A percentile compares a stretch with the other conserved stretches of the same genome.
phyloP scores from a whole-genome alignment of 2,329 filamentous ascomycete genomes.

The Ilyonectria robusta region DNA sequence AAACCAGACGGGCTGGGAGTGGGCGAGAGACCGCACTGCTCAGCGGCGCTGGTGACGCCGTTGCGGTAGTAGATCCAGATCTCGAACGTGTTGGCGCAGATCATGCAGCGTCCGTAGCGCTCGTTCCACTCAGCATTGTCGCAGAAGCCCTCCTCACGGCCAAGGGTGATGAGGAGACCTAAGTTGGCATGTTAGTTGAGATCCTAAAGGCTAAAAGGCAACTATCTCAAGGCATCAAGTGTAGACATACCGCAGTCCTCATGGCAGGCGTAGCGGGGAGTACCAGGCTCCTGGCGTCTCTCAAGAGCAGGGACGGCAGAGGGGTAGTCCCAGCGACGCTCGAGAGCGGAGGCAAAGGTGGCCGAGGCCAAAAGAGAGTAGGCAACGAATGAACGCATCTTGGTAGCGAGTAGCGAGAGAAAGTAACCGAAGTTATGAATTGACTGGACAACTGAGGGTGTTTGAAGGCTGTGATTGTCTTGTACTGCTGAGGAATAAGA shows the following conservation, averaged over 20 bases:
- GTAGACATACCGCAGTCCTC: conserved; percentile 59
- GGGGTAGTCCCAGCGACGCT: conserved; percentile 52
- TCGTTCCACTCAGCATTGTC: conserved; percentile 55
- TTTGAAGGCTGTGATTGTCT: not conserved
- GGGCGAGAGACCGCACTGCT: conserved; percentile 46
- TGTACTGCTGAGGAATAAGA: conserved; percentile 7
- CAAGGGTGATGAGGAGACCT: conserved; percentile 52
- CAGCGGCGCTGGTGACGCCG: conserved; percentile 52
- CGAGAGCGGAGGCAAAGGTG: conserved; percentile 29
- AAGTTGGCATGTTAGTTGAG: not conserved
- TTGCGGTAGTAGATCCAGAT: conserved; percentile 62
- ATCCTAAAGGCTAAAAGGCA: not conserved
- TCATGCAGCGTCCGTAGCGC: conserved; percentile 58
- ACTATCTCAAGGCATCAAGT: conserved; percentile 19
- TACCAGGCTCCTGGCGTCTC: conserved; percentile 61
- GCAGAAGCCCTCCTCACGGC: conserved; percentile 54
- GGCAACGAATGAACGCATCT: conserved; percentile 34
- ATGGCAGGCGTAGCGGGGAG: conserved; percentile 61
- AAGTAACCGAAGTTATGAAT: not conserved
- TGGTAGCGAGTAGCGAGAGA: conserved; percentile 22
- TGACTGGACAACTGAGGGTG: not conserved
- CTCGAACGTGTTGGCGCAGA: conserved; percentile 59
- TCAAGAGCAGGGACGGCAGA: conserved; percentile 46
- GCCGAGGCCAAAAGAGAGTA: conserved; percentile 42
- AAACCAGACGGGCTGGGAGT: conserved; percentile 36